Conservation (phyloP, 768 basidiomycete species). For the Podaxis sp. region DNA sequence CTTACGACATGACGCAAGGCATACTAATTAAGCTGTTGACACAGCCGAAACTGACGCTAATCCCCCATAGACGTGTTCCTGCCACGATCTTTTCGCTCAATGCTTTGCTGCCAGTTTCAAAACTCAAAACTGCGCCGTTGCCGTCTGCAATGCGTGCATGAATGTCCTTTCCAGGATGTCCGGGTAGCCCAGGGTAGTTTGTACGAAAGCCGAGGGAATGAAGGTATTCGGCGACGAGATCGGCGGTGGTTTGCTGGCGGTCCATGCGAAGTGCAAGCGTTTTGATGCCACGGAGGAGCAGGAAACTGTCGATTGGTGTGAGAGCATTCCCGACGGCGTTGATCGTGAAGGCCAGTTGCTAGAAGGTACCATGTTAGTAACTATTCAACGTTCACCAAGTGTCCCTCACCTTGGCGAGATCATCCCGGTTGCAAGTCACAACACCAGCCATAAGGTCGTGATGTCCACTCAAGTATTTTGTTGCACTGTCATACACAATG, state of each 20-base stretch:
- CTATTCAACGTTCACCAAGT: background rate
- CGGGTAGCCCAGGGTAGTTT: conserved; percentile 85
- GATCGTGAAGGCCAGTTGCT: conserved; percentile 90
- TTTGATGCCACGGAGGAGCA: conserved; percentile 93
- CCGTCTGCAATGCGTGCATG: conserved; percentile 90
- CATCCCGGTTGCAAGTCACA: conserved; percentile 88
- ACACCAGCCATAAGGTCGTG: conserved; percentile 99
- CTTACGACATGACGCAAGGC: conserved; percentile 99
- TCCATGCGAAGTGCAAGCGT: conserved; percentile 97
- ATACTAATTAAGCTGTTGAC: conserved; percentile 98
- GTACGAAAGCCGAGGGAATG: conserved; percentile 82
- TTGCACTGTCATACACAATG: conserved; percentile 96
- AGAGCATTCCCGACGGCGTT: conserved; percentile 94
- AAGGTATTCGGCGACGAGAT: conserved; percentile 85
- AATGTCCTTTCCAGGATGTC: conserved; percentile 82
- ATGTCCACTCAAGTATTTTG: conserved; percentile 96
- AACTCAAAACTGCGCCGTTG: conserved; percentile 91
- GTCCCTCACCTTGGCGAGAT: conserved; percentile 50
- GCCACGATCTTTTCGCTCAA: conserved; percentile 92
- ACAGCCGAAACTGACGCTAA: conserved; percentile 96
- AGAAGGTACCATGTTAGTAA: background rate
- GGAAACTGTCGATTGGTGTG: conserved; percentile 94
- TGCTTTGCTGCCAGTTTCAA: conserved; percentile 88
- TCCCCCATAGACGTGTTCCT: conserved; percentile 92
- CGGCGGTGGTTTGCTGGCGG: conserved; percentile 81